A percentile compares a stretch with the other conserved stretches of the same genome.
Evolutionary conservation across 371 early-diverging fungal species (phyloP).

Genomic region (Dichotomocladium elegans): DNA sequence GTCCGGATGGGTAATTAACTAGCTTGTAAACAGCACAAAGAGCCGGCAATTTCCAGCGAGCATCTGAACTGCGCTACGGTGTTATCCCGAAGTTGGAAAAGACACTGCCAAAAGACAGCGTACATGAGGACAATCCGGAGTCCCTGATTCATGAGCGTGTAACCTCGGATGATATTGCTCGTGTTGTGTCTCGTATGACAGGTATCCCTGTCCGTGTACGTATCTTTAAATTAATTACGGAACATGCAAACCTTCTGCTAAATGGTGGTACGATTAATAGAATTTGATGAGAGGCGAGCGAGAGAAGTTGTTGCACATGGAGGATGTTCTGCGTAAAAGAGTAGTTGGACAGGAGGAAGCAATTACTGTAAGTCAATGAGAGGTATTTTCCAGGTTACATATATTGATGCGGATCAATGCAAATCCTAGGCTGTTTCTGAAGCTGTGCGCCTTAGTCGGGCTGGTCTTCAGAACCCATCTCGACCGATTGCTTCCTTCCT

Average conservation of each 20-base stretch:
- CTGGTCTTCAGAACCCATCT: slow-evolving; percentile 65
- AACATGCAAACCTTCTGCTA: too few species aligned
- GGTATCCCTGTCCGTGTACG: slow-evolving; percentile 81
- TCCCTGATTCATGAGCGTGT: slow-evolving; percentile 82
- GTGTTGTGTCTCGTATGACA: slow-evolving; percentile 81
- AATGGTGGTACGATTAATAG: slow-evolving; percentile 8
- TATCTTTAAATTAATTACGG: background rate
- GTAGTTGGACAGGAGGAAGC: slow-evolving; percentile 90
- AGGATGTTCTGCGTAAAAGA: slow-evolving; percentile 60
- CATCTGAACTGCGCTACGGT: slow-evolving; percentile 82
- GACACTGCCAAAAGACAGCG: slow-evolving; percentile 54
- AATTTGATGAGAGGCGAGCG: slow-evolving; percentile 78
- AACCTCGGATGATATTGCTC: slow-evolving; percentile 81
- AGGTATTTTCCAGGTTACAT: too few species aligned
- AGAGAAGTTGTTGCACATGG: slow-evolving; percentile 78
- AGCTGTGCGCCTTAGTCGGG: slow-evolving; percentile 70
- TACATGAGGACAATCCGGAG: slow-evolving; percentile 51
- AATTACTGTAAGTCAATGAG: slow-evolving; percentile 24
- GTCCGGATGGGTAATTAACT: too few species aligned
- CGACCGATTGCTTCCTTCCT: slow-evolving; percentile 88
- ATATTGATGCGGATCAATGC: too few species aligned
- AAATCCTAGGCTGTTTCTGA: slow-evolving; percentile 66
- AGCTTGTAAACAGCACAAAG: slow-evolving; percentile 46
- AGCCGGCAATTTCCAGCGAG: slow-evolving; percentile 68
- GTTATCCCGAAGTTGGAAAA: slow-evolving; percentile 85